These are phyloP conservation scores for Cutaneotrichosporon sp. DNA, from an alignment of 1,284 basidiomycete species.

Conservation along the genomic window DNA sequence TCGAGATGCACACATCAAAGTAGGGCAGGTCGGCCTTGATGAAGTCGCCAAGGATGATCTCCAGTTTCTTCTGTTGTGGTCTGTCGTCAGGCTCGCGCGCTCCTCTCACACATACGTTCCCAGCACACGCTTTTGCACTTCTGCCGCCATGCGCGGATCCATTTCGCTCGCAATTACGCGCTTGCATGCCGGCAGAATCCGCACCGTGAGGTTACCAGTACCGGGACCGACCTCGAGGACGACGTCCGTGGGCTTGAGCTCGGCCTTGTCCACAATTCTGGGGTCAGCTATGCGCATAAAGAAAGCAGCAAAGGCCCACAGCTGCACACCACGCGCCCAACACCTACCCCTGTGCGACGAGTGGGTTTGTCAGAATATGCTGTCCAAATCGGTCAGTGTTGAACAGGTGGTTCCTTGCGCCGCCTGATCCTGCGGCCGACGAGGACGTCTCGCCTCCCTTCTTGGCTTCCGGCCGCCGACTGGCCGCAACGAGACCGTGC, in stretches of 20 bases:
- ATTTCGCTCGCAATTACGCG: constrained; percentile 92
- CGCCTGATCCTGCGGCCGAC: constrained; percentile 54
- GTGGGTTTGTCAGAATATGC: constrained; percentile 93
- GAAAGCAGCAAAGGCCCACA: too few species aligned
- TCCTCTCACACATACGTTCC: constrained; percentile 71
- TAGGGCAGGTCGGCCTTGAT: constrained; percentile 95
- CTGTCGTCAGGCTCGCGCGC: constrained; percentile 50
- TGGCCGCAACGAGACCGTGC: constrained; percentile 60
- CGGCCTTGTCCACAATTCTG: constrained; percentile 84
- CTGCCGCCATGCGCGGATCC: constrained; percentile 98
- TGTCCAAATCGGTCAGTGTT: constrained; percentile 93
- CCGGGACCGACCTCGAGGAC: constrained; percentile 98
- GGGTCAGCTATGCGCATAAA: not conserved
- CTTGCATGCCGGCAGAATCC: constrained; percentile 90
- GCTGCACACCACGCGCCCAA: too few species aligned
- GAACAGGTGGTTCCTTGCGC: constrained; percentile 71
- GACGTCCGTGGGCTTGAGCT: constrained; percentile 87
- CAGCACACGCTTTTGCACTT: constrained; percentile 93
- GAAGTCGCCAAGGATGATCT: constrained; percentile 93
- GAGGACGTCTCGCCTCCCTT: constrained; percentile 28
- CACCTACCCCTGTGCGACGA: constrained; percentile 77
- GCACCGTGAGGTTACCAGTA: constrained; percentile 93
- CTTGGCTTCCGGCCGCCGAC: constrained; percentile 29
- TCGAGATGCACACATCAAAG: constrained; percentile 98
- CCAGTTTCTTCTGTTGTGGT: constrained; percentile 89